Percentiles rank a stretch among this genome's conserved stretches.
phyloP scores from a whole-genome alignment of 2,329 filamentous ascomycete genomes.

The Neobulgaria alba region DNA sequence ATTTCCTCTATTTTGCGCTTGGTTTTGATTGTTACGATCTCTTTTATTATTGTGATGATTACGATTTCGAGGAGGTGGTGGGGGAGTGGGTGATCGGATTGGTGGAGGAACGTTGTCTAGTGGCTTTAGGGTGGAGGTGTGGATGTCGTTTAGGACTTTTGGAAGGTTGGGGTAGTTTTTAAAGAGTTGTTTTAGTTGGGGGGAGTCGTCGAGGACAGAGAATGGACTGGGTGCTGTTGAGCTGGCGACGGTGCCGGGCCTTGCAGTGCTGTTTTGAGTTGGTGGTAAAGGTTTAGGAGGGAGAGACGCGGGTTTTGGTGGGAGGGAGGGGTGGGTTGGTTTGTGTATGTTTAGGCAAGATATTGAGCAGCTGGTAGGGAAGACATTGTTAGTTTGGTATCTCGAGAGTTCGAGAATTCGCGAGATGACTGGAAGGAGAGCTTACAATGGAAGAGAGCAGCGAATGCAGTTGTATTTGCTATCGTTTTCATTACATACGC shows the following conservation, averaged over 20 bases:
- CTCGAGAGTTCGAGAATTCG: neutral
- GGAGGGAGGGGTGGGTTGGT: constrained; percentile 23
- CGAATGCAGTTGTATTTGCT: constrained; percentile 57
- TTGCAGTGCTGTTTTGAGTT: constrained; percentile 4
- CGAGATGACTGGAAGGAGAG: neutral
- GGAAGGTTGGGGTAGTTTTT: constrained; percentile 42
- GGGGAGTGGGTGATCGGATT: too few species aligned
- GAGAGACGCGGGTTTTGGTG: constrained; percentile 9
- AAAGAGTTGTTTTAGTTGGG: constrained; percentile 43
- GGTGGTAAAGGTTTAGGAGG: constrained; percentile 7
- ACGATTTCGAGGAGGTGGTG: too few species aligned
- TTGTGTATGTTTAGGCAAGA: constrained; percentile 46
- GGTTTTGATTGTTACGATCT: too few species aligned
- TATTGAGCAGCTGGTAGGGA: constrained; percentile 45
- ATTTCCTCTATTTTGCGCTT: constrained; percentile 2
- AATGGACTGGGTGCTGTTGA: constrained; percentile 34
- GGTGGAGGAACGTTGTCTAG: neutral
- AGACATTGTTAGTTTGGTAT: neutral
- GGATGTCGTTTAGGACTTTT: constrained; percentile 39
- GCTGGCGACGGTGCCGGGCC: constrained; percentile 19
- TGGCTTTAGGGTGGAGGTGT: constrained; percentile 42
- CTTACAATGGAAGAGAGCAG: constrained; percentile 49
- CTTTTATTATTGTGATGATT: too few species aligned
- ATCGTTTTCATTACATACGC: constrained; percentile 41
- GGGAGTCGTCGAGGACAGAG: constrained; percentile 40